phyloP scores from a whole-genome alignment of 2,329 filamentous ascomycete genomes.

The Aspergillus fumigatus region DNA sequence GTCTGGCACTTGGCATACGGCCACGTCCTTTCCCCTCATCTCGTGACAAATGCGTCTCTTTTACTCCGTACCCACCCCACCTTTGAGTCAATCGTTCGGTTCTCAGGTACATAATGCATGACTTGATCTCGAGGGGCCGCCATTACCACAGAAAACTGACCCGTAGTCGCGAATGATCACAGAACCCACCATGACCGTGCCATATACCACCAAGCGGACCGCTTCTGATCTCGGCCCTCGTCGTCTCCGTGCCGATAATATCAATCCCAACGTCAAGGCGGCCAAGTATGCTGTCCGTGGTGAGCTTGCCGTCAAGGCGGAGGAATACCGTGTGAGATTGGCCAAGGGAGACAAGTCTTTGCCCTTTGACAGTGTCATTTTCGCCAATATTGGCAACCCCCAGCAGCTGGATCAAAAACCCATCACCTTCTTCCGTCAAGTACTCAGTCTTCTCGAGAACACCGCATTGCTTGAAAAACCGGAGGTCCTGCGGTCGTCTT shows the following conservation, averaged over 20 bases:
- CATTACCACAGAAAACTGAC: conserved; percentile 5
- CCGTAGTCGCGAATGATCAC: conserved; percentile 8
- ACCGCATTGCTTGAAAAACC: conserved; percentile 77
- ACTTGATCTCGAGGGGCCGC: not conserved
- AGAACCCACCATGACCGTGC: conserved; percentile 25
- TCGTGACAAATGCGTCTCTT: conserved; percentile 6
- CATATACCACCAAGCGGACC: conserved; percentile 31
- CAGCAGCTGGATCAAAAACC: conserved; percentile 99
- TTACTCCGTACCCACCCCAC: not conserved
- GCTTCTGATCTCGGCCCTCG: conserved; percentile 44
- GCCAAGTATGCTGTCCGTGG: conserved; percentile 96
- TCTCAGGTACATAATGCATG: not conserved
- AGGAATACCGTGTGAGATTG: conserved; percentile 77
- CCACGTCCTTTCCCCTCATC: conserved; percentile 8
- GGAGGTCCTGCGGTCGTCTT: conserved; percentile 65
- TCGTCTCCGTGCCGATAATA: conserved; percentile 72
- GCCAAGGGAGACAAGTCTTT: conserved; percentile 51
- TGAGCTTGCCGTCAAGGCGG: conserved; percentile 88
- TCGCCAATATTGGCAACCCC: conserved; percentile 97
- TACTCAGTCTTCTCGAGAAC: conserved; percentile 88
- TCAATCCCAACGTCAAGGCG: conserved; percentile 81
- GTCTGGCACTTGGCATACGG: conserved; percentile 4
- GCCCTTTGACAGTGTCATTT: conserved; percentile 87
- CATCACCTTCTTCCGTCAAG: conserved; percentile 98
- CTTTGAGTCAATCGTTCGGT: not conserved